Evolutionary conservation across 495 filamentous ascomycete species (phyloP).

Genomic region (Emericellopsis terricola): DNA sequence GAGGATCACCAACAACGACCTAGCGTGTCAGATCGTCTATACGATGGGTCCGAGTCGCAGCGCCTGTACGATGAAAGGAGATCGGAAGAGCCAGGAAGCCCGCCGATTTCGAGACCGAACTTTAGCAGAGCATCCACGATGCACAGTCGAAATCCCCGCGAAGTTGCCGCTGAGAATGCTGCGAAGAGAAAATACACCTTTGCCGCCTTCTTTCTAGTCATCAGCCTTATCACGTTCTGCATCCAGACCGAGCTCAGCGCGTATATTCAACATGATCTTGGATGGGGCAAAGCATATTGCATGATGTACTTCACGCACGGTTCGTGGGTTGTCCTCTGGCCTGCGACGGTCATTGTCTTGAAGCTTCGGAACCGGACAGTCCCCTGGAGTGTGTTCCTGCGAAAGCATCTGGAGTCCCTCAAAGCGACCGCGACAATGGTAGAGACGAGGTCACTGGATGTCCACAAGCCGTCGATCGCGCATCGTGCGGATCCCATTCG

Average conservation of each 20-base stretch:
- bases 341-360: constrained; percentile 61
- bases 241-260: constrained; percentile 90
- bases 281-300: constrained; percentile 92
- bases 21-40: constrained; percentile 11
- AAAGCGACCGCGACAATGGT: constrained; percentile 79
- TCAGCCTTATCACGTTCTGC: constrained; percentile 66
- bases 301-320: constrained; percentile 97
- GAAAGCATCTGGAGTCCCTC: constrained; percentile 53
- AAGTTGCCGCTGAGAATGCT: constrained; percentile 28
- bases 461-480: constrained; percentile 12
- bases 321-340: constrained; percentile 82
- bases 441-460: constrained; percentile 42
- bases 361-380: constrained; percentile 50
- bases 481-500: constrained; percentile 34
- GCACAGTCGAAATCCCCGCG: constrained; percentile 39
- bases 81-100: too few species aligned
- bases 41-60: constrained; percentile 8
- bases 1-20: constrained; percentile 6
- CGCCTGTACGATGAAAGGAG: too few species aligned
- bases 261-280: constrained; percentile 73
- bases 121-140: constrained; percentile 37
- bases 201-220: constrained; percentile 60
- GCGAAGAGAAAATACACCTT: constrained; percentile 63
- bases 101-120: too few species aligned
- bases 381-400: constrained; percentile 79